These are phyloP conservation scores for Ogataea henricii DNA, from an alignment of 805 yeast species.

Conservation along the genomic window DNA sequence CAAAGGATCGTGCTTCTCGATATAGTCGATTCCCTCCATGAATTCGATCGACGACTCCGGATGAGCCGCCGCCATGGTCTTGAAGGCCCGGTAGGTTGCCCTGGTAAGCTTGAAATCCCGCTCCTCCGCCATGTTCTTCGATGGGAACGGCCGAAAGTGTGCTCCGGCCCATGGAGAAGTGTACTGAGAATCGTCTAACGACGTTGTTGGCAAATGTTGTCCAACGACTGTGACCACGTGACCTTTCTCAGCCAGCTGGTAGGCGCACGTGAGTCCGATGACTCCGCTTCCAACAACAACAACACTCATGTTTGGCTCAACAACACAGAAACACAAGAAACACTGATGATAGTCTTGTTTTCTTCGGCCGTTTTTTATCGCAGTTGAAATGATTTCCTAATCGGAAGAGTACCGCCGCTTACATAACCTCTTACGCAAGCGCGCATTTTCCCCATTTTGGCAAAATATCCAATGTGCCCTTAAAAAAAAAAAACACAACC, in stretches of 20 bases:
- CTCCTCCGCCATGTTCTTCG: conserved; percentile 40
- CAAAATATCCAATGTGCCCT: no score
- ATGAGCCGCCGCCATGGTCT: conserved; percentile 37
- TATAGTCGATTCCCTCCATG: conserved; percentile 57
- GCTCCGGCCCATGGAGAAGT: conserved; percentile 84
- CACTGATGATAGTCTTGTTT: no score
- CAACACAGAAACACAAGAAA: neutral
- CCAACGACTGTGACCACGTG: conserved; percentile 45
- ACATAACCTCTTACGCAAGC: neutral
- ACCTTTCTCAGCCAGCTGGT: conserved; percentile 42
- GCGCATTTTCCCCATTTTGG: neutral
- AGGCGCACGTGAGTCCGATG: conserved; percentile 57
- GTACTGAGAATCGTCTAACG: conserved; percentile 30
- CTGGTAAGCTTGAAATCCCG: conserved; percentile 52
- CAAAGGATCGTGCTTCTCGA: conserved; percentile 47
- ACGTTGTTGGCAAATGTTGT: conserved; percentile 39
- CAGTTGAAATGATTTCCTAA: neutral
- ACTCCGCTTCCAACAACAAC: conserved; percentile 62
- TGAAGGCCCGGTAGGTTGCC: conserved; percentile 47
- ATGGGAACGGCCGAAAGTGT: conserved; percentile 69
- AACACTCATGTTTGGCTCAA: conserved; percentile 18
- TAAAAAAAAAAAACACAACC: neutral
- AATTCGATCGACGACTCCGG: conserved; percentile 57
- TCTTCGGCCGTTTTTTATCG: no score
- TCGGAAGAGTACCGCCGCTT: no score